These are phyloP conservation scores for Eragrostis tef DNA, from an alignment of 202 grass and related monocot genomes.

Conservation along the genomic window DNA sequence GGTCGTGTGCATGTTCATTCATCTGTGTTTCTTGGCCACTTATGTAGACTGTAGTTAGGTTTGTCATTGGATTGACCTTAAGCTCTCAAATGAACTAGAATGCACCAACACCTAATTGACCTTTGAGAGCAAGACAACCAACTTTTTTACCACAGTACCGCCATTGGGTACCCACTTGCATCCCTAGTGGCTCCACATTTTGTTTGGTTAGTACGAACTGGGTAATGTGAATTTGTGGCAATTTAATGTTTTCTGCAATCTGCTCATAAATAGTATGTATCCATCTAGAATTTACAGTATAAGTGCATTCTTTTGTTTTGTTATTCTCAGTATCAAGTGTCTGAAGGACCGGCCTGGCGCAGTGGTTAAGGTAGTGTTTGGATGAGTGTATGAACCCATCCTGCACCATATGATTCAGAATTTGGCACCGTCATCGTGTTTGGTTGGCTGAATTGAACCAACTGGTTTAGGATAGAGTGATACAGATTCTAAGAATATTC, in stretches of 20 bases:
- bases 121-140: neutral
- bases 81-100: neutral
- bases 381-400: too few species aligned
- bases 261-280: neutral
- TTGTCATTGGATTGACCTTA: neutral
- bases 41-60: neutral
- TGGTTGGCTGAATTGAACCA: too few species aligned
- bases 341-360: too few species aligned
- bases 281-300: neutral
- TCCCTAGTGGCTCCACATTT: neutral
- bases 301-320: neutral
- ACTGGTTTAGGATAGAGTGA: too few species aligned
- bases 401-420: too few species aligned
- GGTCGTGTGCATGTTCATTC: constrained; percentile 22
- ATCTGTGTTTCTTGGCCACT: neutral
- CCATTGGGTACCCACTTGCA: neutral
- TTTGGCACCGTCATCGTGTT: too few species aligned
- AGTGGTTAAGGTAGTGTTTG: too few species aligned
- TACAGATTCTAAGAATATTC: too few species aligned
- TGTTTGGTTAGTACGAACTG: neutral
- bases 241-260: neutral
- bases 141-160: neutral
- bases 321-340: neutral
- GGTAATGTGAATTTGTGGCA: neutral
- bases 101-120: neutral